phyloP scores from a whole-genome alignment of 1,284 basidiomycete genomes.

The Cryptococcus neoformans region DNA sequence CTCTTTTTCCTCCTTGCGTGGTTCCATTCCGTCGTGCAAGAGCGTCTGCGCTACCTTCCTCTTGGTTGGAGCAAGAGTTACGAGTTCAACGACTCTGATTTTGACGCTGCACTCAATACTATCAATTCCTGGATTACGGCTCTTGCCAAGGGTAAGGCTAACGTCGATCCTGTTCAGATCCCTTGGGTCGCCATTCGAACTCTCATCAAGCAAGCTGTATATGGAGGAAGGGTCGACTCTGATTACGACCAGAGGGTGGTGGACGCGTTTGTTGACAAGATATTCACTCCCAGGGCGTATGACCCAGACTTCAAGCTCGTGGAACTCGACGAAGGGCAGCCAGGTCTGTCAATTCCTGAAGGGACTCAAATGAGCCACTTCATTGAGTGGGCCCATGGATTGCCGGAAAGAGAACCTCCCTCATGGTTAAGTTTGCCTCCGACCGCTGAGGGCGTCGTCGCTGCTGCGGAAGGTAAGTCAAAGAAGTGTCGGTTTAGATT shows the following conservation, averaged over 20 bases:
- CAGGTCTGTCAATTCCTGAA: conserved; percentile 73
- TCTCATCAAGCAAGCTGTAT: conserved; percentile 90
- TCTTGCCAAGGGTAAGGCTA: conserved; percentile 79
- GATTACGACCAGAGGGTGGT: conserved; percentile 90
- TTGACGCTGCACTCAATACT: conserved; percentile 84
- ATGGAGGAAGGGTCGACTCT: conserved; percentile 89
- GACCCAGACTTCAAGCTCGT: conserved; percentile 89
- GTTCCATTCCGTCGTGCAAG: conserved; percentile 97
- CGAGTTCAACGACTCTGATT: conserved; percentile 97
- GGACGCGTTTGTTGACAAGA: conserved; percentile 82
- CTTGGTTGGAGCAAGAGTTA: conserved; percentile 94
- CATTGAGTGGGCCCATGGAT: conserved; percentile 74
- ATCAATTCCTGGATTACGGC: conserved; percentile 84
- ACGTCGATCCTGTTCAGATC: conserved; percentile 82
- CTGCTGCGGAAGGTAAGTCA: conserved; percentile 74
- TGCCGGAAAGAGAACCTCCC: conserved; percentile 88
- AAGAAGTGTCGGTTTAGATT: conserved; percentile 3
- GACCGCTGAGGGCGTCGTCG: conserved; percentile 86
- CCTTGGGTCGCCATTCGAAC: conserved; percentile 91
- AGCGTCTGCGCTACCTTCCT: conserved; percentile 89
- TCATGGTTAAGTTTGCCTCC: conserved; percentile 88
- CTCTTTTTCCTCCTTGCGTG: conserved; percentile 94
- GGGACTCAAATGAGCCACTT: conserved; percentile 89
- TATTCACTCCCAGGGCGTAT: conserved; percentile 83
- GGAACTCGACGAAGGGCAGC: conserved; percentile 51